These are phyloP conservation scores for Pythium angustatum DNA, from an alignment of 352 stramenopile genomes.

Conservation along the genomic window DNA sequence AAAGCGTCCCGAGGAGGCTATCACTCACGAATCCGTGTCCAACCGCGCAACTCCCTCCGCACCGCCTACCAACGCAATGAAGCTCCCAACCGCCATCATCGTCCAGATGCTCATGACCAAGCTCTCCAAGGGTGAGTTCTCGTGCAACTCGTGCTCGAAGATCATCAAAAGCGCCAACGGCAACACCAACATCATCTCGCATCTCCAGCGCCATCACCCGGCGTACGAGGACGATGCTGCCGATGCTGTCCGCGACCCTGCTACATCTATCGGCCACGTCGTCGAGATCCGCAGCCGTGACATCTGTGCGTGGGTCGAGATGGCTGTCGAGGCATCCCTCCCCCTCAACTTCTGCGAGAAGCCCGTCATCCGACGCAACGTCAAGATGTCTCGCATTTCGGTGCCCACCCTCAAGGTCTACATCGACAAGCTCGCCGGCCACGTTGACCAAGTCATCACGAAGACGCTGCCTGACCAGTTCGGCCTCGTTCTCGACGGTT, in stretches of 20 bases:
- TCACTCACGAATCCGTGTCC: neutral
- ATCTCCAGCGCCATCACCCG: neutral
- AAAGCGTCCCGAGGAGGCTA: no score
- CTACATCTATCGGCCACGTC: neutral
- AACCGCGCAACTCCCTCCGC: neutral
- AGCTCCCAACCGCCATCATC: neutral
- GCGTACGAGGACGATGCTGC: neutral
- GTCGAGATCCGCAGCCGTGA: neutral
- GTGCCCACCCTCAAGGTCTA: neutral
- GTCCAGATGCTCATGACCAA: neutral
- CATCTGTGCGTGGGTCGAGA: neutral
- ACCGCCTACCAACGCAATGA: neutral
- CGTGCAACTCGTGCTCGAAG: neutral
- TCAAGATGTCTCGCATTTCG: neutral
- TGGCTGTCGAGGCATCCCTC: neutral
- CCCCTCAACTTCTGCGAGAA: neutral
- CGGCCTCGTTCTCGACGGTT: constrained; percentile 9
- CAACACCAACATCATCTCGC: neutral
- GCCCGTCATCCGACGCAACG: neutral
- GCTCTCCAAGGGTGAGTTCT: neutral
- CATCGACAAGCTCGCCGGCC: neutral
- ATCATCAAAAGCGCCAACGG: neutral
- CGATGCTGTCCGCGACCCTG: neutral
- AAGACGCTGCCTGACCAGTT: neutral
- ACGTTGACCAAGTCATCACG: neutral